Evolutionary conservation across 2,329 filamentous ascomycete genomes (phyloP).

Genomic region (Beauveria rudraprayagi): DNA sequence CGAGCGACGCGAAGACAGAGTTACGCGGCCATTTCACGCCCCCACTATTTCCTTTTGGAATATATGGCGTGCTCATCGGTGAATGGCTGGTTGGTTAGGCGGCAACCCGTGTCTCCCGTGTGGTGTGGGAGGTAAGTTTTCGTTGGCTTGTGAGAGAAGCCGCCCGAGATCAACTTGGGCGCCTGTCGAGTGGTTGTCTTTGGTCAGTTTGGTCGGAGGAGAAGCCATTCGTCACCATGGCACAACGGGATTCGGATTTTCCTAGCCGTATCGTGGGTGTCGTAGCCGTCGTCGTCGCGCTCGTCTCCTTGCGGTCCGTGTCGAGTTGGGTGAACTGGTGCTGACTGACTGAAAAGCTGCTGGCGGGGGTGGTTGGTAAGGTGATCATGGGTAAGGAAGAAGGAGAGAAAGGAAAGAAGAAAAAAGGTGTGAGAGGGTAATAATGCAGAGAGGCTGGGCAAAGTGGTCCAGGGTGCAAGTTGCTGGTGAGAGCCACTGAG

Average conservation of each 20-base stretch:
- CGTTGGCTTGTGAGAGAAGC: neutral
- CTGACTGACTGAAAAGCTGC: neutral
- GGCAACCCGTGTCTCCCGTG: neutral
- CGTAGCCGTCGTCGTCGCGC: neutral
- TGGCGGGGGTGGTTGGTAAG: conserved; percentile 5
- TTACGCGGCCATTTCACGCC: conserved; percentile 10
- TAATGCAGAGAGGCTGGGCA: conserved; percentile 8
- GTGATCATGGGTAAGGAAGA: conserved; percentile 4
- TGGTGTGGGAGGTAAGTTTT: neutral
- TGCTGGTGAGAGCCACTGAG: neutral
- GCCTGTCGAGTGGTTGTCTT: neutral
- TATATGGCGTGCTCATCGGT: neutral
- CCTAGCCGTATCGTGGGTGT: neutral
- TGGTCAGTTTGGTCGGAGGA: neutral
- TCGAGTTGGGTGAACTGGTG: neutral
- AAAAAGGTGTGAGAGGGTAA: conserved; percentile 5
- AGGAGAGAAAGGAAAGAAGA: neutral
- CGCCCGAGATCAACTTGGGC: neutral
- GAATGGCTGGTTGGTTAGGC: neutral
- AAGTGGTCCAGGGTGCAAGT: neutral
- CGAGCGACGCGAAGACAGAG: neutral
- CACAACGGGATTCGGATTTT: neutral
- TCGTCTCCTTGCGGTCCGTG: neutral
- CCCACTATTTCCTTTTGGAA: conserved; percentile 10
- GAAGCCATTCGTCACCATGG: neutral